phyloP scores from a whole-genome alignment of 176 grass and related monocot species.

The Tuctoria greenei region DNA sequence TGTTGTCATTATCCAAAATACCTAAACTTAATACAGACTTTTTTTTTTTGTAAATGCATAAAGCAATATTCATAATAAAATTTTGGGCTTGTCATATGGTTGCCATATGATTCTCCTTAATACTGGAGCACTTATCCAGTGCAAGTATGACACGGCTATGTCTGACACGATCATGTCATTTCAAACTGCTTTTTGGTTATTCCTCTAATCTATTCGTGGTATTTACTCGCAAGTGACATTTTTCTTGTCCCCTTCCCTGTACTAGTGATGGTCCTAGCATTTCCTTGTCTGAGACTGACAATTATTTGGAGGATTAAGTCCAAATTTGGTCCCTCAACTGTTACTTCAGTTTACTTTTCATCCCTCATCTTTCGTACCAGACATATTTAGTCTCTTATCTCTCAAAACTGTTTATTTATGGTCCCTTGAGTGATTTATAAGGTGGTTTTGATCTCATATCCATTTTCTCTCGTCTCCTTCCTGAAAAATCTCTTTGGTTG shows the following conservation, averaged over 20 bases:
- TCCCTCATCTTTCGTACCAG: no score
- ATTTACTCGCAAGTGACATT: background rate
- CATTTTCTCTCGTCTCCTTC: no score
- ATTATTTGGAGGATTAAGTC: background rate
- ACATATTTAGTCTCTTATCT: no score
- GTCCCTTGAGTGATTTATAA: no score
- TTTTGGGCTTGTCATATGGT: background rate
- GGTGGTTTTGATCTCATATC: no score
- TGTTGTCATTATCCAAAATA: background rate
- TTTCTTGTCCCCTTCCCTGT: background rate
- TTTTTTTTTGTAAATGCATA: background rate
- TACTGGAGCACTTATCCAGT: background rate
- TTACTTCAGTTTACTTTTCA: no score
- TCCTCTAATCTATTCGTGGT: background rate
- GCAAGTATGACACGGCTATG: background rate
- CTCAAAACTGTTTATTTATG: no score
- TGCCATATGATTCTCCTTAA: slow-evolving; percentile 11
- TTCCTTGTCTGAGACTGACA: background rate
- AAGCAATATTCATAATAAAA: background rate
- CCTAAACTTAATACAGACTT: background rate
- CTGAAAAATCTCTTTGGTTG: no score
- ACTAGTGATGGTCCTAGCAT: background rate
- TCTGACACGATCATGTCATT: background rate
- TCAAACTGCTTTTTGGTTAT: background rate
- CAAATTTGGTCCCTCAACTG: no score